A percentile compares a stretch with the other conserved stretches of the same genome.
Conservation (phyloP, 768 basidiomycete genomes). For the Lentinus tigrinus region DNA sequence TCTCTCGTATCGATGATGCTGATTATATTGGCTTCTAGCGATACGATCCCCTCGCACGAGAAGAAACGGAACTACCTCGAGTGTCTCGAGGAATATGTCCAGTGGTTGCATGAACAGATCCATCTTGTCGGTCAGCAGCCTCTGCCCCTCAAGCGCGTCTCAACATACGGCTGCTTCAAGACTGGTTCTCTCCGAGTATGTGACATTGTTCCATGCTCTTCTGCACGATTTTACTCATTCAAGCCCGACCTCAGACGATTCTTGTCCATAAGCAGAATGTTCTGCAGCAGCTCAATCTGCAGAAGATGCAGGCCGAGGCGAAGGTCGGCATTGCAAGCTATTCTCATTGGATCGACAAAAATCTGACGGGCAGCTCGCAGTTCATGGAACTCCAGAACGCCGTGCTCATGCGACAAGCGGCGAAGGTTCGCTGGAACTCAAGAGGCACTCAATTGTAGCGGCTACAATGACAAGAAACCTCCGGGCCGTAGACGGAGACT, state of each 20-base stretch:
- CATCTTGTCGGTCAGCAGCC: conserved; percentile 50
- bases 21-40: conserved; percentile 35
- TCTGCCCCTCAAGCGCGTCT: conserved; percentile 13
- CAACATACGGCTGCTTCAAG: conserved; percentile 54
- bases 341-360: not conserved
- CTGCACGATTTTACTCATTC: not conserved
- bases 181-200: conserved; percentile 64
- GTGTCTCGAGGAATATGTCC: conserved; percentile 69
- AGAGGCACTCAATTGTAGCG: conserved; percentile 6
- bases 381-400: conserved; percentile 18
- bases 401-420: conserved; percentile 5
- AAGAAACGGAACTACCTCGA: conserved; percentile 75
- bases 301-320: conserved; percentile 54
- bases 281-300: conserved; percentile 49
- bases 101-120: conserved; percentile 63
- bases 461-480: not conserved
- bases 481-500: not conserved
- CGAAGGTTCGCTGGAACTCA: not conserved
- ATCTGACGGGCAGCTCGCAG: not conserved
- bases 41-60: conserved; percentile 76
- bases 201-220: not conserved
- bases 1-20: not conserved
- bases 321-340: conserved; percentile 38
- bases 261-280: conserved; percentile 69
- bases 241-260: conserved; percentile 45